Base-by-base conservation (phyloP, 2,329 filamentous ascomycete species). In the Stagonosporopsis cucurbitacearum region DNA sequence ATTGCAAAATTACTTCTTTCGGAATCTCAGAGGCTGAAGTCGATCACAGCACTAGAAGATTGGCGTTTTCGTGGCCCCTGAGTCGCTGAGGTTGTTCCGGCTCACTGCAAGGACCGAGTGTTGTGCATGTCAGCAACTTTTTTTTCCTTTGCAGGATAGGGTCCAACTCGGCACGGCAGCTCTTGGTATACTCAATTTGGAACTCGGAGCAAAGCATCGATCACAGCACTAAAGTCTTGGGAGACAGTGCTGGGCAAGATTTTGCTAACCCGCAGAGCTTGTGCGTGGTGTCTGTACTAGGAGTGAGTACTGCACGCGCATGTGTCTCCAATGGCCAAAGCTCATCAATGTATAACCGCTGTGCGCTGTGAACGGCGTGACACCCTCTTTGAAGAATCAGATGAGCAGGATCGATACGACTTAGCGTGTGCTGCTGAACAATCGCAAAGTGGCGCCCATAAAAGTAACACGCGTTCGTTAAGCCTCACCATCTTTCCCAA, bases 221-320 rank as follows among this genome's bases (percentile, higher is more conserved):
- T 65, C 35, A 30, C 57, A 54, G 67, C 66, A 63, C 67, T 70
- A 68, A 52, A 59, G 64, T 65, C 65, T 69, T 70, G 65, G 66
- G 47, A 59, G 58, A 57, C 13, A 19, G 20, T 37, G 17, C 35
- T 37, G 35, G 35, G 35, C 35, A 37, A 37, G 3, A 6, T 36
- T 36, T 9, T 12, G 17, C 35, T 19, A 20, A 37, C 9, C 12
- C 13, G 30, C 17, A 37, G 19, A 19, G 19, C 17, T 12, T 37
- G 4, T 37, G 35, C 35, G 8, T 19, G 8, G 35, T 19, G 17
- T 11, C 17, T 12, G n/a, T 12, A 3, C 35, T 20, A 20, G 9
- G 1, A 9, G 17, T 12, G 5, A 20, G n/a, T n/a, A n/a, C n/a
- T 20, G n/a, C n/a, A 12, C 12, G 17, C 17, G 35, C 35, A 12